These are phyloP conservation scores for Phytophthora constricta DNA, from an alignment of 352 stramenopile species.

Conservation along the genomic window DNA sequence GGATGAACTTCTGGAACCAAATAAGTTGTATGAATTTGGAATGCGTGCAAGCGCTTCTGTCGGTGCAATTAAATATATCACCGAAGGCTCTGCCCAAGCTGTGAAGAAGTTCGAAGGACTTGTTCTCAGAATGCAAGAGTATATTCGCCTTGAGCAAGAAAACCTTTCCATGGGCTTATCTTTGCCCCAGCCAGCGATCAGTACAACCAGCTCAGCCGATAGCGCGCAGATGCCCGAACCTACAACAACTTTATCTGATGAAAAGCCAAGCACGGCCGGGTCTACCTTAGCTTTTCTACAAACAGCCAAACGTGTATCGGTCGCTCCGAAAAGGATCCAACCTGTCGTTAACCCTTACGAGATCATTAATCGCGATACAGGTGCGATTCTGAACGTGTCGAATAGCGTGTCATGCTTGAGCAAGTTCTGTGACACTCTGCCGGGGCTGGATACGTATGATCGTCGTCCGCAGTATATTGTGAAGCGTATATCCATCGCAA, in stretches of 20 bases:
- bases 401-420: conserved; percentile 77
- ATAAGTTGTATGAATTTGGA: conserved; percentile 78
- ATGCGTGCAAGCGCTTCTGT: conserved; percentile 44
- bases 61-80: conserved; percentile 80
- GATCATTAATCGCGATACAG: conserved; percentile 69
- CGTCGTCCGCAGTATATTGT: conserved; percentile 78
- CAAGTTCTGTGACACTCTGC: conserved; percentile 83
- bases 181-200: conserved; percentile 1
- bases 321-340: conserved; percentile 23
- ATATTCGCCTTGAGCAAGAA: conserved; percentile 55
- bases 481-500: conserved; percentile 63
- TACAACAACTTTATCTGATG: conserved; percentile 10
- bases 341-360: conserved; percentile 48
- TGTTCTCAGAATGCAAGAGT: conserved; percentile 66
- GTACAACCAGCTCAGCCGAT: conserved; percentile 3
- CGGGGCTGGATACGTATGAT: conserved; percentile 84
- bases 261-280: background rate
- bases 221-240: conserved; percentile 19
- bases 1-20: conserved; percentile 74
- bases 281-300: conserved; percentile 29
- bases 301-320: conserved; percentile 10
- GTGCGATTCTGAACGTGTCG: conserved; percentile 61
- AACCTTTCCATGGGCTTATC: conserved; percentile 13
- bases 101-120: conserved; percentile 71
- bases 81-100: conserved; percentile 40